phyloP scores from a whole-genome alignment of 2,329 filamentous ascomycete species.

The Simplicillium sp. region DNA sequence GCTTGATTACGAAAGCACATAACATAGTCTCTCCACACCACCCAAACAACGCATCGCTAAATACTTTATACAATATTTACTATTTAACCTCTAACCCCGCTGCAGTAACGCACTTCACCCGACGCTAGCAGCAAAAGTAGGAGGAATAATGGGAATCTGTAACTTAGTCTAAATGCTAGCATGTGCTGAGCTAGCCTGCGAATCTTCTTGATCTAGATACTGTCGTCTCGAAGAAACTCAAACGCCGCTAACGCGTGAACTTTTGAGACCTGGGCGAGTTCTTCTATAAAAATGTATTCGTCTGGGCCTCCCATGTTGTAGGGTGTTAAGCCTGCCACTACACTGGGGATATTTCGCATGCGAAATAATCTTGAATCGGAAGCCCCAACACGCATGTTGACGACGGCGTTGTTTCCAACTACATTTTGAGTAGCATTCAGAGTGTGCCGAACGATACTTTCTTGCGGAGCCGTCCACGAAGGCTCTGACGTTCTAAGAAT shows the following conservation, averaged over 20 bases:
- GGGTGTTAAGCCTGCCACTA: conserved; percentile 8
- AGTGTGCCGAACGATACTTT: conserved; percentile 5
- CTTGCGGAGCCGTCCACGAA: conserved; percentile 6
- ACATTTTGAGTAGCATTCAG: conserved; percentile 5
- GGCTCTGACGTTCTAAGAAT: conserved; percentile 5
- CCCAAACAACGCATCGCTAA: too few relatives aligned
- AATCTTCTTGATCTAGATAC: too few relatives aligned
- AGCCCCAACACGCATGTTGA: conserved; percentile 8
- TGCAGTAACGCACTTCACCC: too few relatives aligned
- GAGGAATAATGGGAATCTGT: too few relatives aligned
- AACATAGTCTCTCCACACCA: too few relatives aligned
- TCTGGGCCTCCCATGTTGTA: conserved; percentile 8
- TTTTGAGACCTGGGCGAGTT: conserved; percentile 7
- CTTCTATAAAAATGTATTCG: conserved; percentile 5
- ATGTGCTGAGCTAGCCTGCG: too few relatives aligned
- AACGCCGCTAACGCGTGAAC: conserved; percentile 7
- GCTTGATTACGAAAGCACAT: too few relatives aligned
- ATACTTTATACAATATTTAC: too few relatives aligned
- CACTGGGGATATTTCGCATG: conserved; percentile 4
- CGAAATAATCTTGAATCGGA: conserved; percentile 8
- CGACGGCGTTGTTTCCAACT: conserved; percentile 2
- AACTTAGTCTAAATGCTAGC: too few relatives aligned
- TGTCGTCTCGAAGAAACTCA: conserved; percentile 1
- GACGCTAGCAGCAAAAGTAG: too few relatives aligned
- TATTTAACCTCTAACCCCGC: too few relatives aligned